Evolutionary conservation across 1,284 basidiomycete species (phyloP).

Genomic region (Rhodotorula mucilaginosa): DNA sequence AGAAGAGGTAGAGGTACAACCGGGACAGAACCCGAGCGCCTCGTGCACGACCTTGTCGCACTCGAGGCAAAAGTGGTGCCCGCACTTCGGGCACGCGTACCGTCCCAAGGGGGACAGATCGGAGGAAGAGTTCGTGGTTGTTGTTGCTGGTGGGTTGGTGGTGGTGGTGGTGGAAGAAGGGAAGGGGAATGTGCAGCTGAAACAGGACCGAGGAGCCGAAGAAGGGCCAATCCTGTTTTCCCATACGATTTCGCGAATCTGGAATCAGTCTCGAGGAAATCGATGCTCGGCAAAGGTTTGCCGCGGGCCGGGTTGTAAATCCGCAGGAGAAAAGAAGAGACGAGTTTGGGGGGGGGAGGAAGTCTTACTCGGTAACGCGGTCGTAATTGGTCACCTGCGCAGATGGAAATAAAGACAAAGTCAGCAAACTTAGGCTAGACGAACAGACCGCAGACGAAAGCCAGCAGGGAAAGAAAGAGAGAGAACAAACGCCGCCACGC

Average conservation of each 20-base stretch:
- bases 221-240: conserved; percentile 28
- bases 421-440: too few species aligned
- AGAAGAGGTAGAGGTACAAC: conserved; percentile 31
- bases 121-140: conserved; percentile 40
- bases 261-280: neutral
- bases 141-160: conserved; percentile 5
- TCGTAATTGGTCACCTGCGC: neutral
- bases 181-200: conserved; percentile 72
- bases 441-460: too few species aligned
- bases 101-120: conserved; percentile 74
- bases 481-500: conserved; percentile 3
- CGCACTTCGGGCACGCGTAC: conserved; percentile 65
- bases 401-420: too few species aligned
- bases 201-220: conserved; percentile 40
- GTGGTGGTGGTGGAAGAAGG: conserved; percentile 46
- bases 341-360: too few species aligned
- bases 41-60: conserved; percentile 63
- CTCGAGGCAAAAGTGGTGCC: conserved; percentile 64
- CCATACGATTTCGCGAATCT: neutral
- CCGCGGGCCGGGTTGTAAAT: too few species aligned
- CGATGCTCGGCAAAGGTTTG: too few species aligned
- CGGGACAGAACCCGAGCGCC: conserved; percentile 46
- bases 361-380: neutral
- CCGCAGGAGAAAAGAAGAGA: too few species aligned
- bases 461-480: neutral